Evolutionary conservation across 495 filamentous ascomycete genomes (phyloP).

Genomic region (Neurospora hispaniola): DNA sequence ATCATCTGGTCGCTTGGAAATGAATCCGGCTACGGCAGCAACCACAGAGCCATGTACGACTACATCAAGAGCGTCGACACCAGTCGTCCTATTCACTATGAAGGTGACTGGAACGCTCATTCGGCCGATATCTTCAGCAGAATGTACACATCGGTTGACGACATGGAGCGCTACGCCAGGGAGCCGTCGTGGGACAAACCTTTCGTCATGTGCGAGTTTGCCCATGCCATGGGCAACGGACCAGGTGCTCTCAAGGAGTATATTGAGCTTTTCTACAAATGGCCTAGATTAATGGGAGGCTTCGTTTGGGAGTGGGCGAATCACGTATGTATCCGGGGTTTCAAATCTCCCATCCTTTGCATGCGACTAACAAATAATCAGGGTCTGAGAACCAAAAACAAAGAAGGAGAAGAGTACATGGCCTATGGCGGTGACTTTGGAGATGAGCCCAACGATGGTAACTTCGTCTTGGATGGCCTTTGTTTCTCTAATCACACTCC

Average conservation of each 20-base stretch:
- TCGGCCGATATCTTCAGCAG: conserved; percentile 54
- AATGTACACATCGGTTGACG: conserved; percentile 52
- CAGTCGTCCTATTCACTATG: conserved; percentile 56
- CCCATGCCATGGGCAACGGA: conserved; percentile 68
- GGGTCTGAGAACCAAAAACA: conserved; percentile 45
- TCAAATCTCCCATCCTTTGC: not conserved
- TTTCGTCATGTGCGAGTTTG: conserved; percentile 59
- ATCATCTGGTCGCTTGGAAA: conserved; percentile 70
- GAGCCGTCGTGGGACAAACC: conserved; percentile 40
- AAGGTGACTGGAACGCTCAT: conserved; percentile 48
- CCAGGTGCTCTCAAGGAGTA: conserved; percentile 60
- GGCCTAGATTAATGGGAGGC: conserved; percentile 55
- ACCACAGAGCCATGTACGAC: conserved; percentile 57
- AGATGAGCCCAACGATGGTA: conserved; percentile 57
- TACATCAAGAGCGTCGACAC: conserved; percentile 47
- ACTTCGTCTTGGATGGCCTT: conserved; percentile 61
- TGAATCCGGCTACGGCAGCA: conserved; percentile 59
- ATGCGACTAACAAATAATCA: conserved; percentile 9
- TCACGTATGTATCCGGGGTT: conserved; percentile 29
- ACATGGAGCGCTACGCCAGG: conserved; percentile 32
- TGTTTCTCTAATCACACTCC: conserved; percentile 49
- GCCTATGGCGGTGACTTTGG: conserved; percentile 67
- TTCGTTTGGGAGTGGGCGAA: conserved; percentile 75
- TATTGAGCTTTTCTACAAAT: conserved; percentile 52
- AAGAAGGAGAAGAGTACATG: conserved; percentile 47